Evolutionary conservation across 768 basidiomycete genomes (phyloP), one percentile per base, ranked within the genome.

Genomic region (Mycena capillaripes): DNA sequence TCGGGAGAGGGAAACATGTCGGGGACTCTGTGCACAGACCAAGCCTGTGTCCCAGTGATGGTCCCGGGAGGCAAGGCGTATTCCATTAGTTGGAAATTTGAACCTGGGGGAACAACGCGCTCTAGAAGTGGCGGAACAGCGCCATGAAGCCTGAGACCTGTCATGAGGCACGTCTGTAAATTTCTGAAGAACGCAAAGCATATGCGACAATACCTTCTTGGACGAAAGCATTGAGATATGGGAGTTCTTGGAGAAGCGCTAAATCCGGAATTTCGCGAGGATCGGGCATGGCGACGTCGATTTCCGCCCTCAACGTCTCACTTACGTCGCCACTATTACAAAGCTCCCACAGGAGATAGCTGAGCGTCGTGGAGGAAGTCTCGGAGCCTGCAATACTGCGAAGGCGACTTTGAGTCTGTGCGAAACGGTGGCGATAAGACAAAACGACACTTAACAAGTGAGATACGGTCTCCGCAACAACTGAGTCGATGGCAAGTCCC

Each of bases 21-120:
- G 8, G 91, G 79, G 77, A 93, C 90, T 59, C 93, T 91, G 78
- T 96, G 95, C 88, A 94, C 90, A 34, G 93, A 93, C 94, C 95
- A 96, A 21, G 91, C 89, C 77, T 95, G 93, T 3, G 94, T 94
- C 1, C 89, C 89, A 48, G 95, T 88, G 73, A 93, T 86, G 7
- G 94, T 94, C 36, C 93, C 93, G 21, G 93, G 88, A 70, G 94
- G 94, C 62, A 95, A 83, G 23, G 88, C 91, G 74, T 92, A 93
- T 17, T 94, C 94, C 91, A 95, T 89, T 66, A 95, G 84, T 79
- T 93, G 92, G 79, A 93, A 95, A 27, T 87, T 82, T 72, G 92
- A 92, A 69, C 90, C 85, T 21, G 84, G 81, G 10, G 94, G 93
- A 5, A 95, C 92, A 29, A 94, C 90, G 36, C 94, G 93, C 78